These are phyloP conservation scores for Centrapalus pauciflorus DNA, from an alignment of 129 eudicot genomes.

Conservation along the genomic window DNA sequence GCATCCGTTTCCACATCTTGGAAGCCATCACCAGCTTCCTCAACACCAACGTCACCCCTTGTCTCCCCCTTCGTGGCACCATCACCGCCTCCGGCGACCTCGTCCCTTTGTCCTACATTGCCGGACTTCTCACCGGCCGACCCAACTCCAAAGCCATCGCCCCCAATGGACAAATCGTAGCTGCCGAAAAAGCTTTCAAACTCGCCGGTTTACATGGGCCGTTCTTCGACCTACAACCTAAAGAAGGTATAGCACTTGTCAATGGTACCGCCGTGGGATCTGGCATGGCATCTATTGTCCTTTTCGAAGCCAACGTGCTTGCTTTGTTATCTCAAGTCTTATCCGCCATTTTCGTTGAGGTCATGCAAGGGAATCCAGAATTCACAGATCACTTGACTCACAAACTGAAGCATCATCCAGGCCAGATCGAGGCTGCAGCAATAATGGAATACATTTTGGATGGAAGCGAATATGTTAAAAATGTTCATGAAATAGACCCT, in stretches of 20 bases:
- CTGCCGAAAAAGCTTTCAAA: constrained; percentile 22
- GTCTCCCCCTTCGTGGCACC: constrained; percentile 34
- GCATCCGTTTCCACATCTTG: too few relatives aligned
- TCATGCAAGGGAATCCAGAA: too few relatives aligned
- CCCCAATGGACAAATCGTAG: constrained; percentile 23
- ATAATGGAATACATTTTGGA: constrained; percentile 51
- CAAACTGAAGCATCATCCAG: constrained; percentile 61
- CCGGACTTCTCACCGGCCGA: constrained; percentile 32
- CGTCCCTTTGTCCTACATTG: too few relatives aligned
- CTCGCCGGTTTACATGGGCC: constrained; percentile 23
- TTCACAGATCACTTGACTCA: too few relatives aligned
- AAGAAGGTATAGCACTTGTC: constrained; percentile 37
- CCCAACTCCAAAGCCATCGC: constrained; percentile 36
- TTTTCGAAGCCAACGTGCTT: constrained; percentile 44
- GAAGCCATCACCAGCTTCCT: too few relatives aligned
- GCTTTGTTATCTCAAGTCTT: constrained; percentile 31
- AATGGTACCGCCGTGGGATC: constrained; percentile 40
- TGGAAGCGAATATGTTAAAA: constrained; percentile 48
- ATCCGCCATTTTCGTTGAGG: constrained; percentile 16
- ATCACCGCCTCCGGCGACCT: constrained; percentile 44
- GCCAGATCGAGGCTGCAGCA: constrained; percentile 71
- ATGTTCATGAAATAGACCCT: constrained; percentile 52
- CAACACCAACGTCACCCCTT: constrained; percentile 33
- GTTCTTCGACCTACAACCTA: constrained; percentile 34
- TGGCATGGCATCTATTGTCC: constrained; percentile 42